Conservation (phyloP, 2,329 filamentous ascomycete genomes). For the Claviceps sp. region DNA sequence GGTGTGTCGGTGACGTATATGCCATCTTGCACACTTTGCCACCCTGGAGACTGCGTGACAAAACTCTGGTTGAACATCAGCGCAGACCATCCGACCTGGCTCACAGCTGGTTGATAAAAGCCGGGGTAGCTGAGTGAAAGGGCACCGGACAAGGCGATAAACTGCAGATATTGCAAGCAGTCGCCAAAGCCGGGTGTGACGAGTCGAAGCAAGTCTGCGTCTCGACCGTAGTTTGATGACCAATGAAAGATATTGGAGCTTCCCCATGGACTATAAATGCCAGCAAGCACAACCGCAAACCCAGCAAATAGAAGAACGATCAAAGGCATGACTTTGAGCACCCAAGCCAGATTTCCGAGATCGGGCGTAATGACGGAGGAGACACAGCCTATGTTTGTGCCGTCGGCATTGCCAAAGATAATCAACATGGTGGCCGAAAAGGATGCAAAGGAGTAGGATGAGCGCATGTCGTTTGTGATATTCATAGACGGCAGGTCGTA, state of each 20-base stretch:
- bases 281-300: conserved; percentile 69
- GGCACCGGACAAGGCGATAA: conserved; percentile 74
- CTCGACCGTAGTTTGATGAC: conserved; percentile 95
- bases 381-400: conserved; percentile 62
- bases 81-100: conserved; percentile 75
- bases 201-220: conserved; percentile 78
- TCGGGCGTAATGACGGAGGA: conserved; percentile 74
- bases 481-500: conserved; percentile 56
- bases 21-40: conserved; percentile 61
- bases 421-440: conserved; percentile 62
- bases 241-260: conserved; percentile 82
- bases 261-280: conserved; percentile 88
- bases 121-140: conserved; percentile 83
- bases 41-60: conserved; percentile 53
- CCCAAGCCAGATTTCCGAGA: conserved; percentile 55
- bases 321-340: conserved; percentile 65
- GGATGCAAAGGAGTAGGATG: conserved; percentile 78
- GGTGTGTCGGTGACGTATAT: conserved; percentile 70
- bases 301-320: conserved; percentile 68
- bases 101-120: conserved; percentile 84
- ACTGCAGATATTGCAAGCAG: conserved; percentile 94
- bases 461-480: conserved; percentile 59
- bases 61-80: conserved; percentile 92
- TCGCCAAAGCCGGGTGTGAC: conserved; percentile 95
- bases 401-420: conserved; percentile 55